phyloP scores from a whole-genome alignment of 768 basidiomycete species.

The Collybiopsis luxurians region DNA sequence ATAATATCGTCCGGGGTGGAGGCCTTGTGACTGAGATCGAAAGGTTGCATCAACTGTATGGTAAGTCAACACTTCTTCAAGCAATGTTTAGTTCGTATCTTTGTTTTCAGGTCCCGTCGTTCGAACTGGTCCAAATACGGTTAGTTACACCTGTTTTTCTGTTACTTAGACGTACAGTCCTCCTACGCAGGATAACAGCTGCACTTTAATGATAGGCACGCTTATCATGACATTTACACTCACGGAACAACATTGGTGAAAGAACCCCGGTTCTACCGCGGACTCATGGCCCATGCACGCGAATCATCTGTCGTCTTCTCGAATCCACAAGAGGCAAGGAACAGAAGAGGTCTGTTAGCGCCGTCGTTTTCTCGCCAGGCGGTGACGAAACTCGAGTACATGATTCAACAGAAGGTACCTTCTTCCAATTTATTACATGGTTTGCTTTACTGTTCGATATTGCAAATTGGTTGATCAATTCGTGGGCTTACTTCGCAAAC shows the following conservation, averaged over 20 bases:
- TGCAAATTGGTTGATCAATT: too few relatives aligned
- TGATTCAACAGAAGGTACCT: neutral
- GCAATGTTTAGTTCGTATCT: neutral
- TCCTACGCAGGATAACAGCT: neutral
- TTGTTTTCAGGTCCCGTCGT: neutral
- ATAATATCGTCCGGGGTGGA: neutral
- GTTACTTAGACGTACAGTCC: neutral
- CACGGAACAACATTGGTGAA: neutral
- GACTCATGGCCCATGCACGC: neutral
- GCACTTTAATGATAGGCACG: neutral
- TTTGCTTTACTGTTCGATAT: neutral
- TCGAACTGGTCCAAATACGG: neutral
- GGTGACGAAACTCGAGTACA: neutral
- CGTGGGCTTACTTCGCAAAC: too few relatives aligned
- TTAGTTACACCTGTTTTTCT: neutral
- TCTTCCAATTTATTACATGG: too few relatives aligned
- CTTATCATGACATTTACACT: neutral
- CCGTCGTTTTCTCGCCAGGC: neutral
- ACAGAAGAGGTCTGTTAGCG: neutral
- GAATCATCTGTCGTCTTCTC: neutral
- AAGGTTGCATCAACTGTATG: neutral
- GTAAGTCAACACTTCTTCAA: neutral
- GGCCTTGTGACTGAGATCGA: neutral
- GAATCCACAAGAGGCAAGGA: neutral
- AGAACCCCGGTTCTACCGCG: neutral